Percentiles rank a stretch among this genome's conserved stretches.
These are phyloP conservation scores for Cercophora sp. DNA, from an alignment of 495 filamentous ascomycete genomes.

Conservation along the genomic window DNA sequence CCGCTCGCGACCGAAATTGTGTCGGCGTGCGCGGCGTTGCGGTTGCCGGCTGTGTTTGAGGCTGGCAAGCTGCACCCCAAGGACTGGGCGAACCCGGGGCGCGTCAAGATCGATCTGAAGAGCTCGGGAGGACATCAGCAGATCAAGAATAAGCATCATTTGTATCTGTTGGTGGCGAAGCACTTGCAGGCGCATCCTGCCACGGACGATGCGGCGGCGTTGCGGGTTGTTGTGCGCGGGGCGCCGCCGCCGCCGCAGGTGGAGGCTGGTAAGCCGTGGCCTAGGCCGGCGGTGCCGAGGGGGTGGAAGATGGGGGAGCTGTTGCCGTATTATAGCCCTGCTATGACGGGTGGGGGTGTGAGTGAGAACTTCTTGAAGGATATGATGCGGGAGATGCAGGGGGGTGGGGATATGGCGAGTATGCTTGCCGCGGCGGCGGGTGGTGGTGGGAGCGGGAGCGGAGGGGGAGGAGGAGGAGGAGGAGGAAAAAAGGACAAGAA, in stretches of 20 bases:
- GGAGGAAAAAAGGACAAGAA: constrained; percentile 45
- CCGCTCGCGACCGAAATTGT: constrained; percentile 88
- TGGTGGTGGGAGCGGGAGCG: constrained; percentile 23
- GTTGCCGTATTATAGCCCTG: constrained; percentile 80
- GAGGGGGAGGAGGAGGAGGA: constrained; percentile 19
- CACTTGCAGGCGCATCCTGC: constrained; percentile 73
- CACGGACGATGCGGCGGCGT: constrained; percentile 59
- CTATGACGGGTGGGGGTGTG: constrained; percentile 88
- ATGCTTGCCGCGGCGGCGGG: constrained; percentile 36
- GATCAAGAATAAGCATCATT: constrained; percentile 86
- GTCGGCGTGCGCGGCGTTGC: constrained; percentile 70
- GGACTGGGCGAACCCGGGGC: constrained; percentile 95
- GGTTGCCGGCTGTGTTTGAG: constrained; percentile 76
- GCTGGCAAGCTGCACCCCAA: constrained; percentile 89
- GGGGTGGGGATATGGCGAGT: constrained; percentile 43
- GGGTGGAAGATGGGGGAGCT: constrained; percentile 89
- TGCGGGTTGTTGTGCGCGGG: constrained; percentile 66
- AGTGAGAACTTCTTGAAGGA: constrained; percentile 96
- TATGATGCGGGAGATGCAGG: constrained; percentile 93
- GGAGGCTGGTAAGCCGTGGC: constrained; percentile 60
- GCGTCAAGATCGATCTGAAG: constrained; percentile 68
- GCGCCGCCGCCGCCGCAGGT: constrained; percentile 32
- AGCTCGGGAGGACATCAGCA: constrained; percentile 8
- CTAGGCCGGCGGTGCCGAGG: constrained; percentile 70
- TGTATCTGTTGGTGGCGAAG: constrained; percentile 70